Conservation (phyloP, 148 eudicot species). For the Bassia scoparia region DNA sequence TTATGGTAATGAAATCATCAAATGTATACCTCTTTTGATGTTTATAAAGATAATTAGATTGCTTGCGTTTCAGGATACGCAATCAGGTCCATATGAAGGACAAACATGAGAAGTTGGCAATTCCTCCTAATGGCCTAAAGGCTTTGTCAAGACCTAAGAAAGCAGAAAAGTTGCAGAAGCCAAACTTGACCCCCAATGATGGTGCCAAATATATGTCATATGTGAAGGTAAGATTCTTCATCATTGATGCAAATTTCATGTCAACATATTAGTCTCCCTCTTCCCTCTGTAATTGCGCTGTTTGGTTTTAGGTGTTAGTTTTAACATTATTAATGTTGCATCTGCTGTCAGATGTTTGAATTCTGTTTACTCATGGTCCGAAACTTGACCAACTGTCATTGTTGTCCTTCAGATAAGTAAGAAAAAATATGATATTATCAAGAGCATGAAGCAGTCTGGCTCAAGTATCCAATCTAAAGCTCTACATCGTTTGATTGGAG, state of each 20-base stretch:
- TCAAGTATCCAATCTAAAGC: constrained; percentile 66
- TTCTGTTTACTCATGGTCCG: background rate
- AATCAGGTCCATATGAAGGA: constrained; percentile 40
- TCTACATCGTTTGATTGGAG: constrained; percentile 79
- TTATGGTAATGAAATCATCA: background rate
- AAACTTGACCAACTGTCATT: constrained; percentile 9
- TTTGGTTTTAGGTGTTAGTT: background rate
- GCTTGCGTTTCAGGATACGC: constrained; percentile 33
- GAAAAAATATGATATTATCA: constrained; percentile 81
- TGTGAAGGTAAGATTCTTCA: constrained; percentile 55
- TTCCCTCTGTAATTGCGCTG: background rate
- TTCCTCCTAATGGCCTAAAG: constrained; percentile 46
- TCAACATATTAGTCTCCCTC: too few relatives aligned
- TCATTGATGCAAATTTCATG: background rate
- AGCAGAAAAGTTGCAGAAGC: constrained; percentile 57
- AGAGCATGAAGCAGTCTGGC: constrained; percentile 76
- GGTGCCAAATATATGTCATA: constrained; percentile 96
- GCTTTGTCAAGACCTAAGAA: constrained; percentile 38
- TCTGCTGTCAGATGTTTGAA: background rate
- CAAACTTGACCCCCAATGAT: constrained; percentile 50
- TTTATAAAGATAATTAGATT: constrained; percentile 1
- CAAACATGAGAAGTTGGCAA: constrained; percentile 31
- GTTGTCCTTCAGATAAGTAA: constrained; percentile 72
- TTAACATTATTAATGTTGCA: background rate
- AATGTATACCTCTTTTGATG: background rate